Base-by-base conservation (phyloP, 352 stramenopile genomes). In the Vaucheria bursata region DNA sequence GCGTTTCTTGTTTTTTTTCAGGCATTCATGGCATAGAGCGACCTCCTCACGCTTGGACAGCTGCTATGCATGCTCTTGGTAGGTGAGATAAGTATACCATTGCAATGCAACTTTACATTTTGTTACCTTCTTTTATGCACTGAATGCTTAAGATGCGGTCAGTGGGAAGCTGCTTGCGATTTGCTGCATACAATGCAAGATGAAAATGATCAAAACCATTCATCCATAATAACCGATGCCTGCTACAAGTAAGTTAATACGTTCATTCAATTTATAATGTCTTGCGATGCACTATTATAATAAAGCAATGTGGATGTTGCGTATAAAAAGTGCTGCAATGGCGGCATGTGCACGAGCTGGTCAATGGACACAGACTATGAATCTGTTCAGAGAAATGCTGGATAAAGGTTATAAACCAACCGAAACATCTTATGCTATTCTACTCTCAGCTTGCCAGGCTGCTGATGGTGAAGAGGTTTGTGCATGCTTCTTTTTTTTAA, bases 401-500 rank as follows among this genome's bases (percentile, higher is more conserved):
- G 2, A 2, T 7, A 34, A 31, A 2, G 53, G 2, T 8, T 2
- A 37, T 2, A 34, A 68, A 2, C 53, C 53, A 7, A 37, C 53
- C 8, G 53, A 68, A 34, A 68, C 53, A 68, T 68, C 53, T 7
- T 68, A 37, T 68, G 53, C 37, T 7, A 68, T 68, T 2, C 53
- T 68, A 2, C 34, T 68, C 34, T 68, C 53, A 68, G 53, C 53
- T 7, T 68, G 53, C n/a, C n/a, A n/a, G n/a, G n/a, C n/a, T n/a
- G n/a, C n/a, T n/a, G n/a, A n/a, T n/a, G n/a, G n/a, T n/a, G n/a
- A n/a, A n/a, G n/a, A n/a, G n/a, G n/a, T n/a, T n/a, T n/a, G n/a
- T n/a, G n/a, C n/a, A n/a, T n/a, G n/a, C n/a, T n/a, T n/a, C n/a
- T n/a, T n/a, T n/a, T n/a, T n/a, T n/a, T n/a, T n/a, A n/a, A n/a